Conservation (phyloP, 768 basidiomycete species). For the Boletus bicolor region DNA sequence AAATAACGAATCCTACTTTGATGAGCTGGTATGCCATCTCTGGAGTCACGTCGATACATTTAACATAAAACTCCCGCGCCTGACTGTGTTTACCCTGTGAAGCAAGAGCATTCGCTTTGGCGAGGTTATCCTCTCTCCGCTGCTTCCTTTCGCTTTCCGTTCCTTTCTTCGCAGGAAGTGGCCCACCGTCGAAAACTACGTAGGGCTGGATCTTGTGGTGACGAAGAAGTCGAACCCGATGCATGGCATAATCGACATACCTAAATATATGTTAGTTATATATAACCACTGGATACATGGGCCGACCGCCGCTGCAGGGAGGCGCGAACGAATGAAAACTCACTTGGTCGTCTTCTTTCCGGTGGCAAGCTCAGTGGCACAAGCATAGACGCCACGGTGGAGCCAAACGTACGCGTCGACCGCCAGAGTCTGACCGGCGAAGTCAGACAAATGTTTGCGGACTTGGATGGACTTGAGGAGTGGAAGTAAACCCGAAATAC, state of each 20-base stretch:
- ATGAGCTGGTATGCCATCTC: slow-evolving; percentile 97
- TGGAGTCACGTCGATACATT: slow-evolving; percentile 92
- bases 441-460: slow-evolving; percentile 74
- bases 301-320: background rate
- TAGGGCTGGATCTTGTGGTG: slow-evolving; percentile 85
- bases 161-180: slow-evolving; percentile 88
- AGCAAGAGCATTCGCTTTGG: slow-evolving; percentile 67
- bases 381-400: slow-evolving; percentile 84
- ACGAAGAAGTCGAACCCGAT: slow-evolving; percentile 79
- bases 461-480: slow-evolving; percentile 88
- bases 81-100: slow-evolving; percentile 76
- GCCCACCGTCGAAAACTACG: slow-evolving; percentile 95
- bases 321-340: slow-evolving; percentile 28
- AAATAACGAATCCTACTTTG: slow-evolving; percentile 54
- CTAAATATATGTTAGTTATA: slow-evolving; percentile 38
- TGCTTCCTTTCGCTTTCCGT: slow-evolving; percentile 82
- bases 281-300: background rate
- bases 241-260: slow-evolving; percentile 97
- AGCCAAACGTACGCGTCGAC: slow-evolving; percentile 97
- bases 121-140: slow-evolving; percentile 71
- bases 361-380: slow-evolving; percentile 86
- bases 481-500: slow-evolving; percentile 86
- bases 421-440: slow-evolving; percentile 79
- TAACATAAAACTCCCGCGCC: slow-evolving; percentile 86
- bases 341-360: slow-evolving; percentile 83